A percentile compares a stretch with the other conserved stretches of the same genome.
phyloP scores from a whole-genome alignment of 2,329 filamentous ascomycete genomes.

The Pseudogymnoascus sp. region DNA sequence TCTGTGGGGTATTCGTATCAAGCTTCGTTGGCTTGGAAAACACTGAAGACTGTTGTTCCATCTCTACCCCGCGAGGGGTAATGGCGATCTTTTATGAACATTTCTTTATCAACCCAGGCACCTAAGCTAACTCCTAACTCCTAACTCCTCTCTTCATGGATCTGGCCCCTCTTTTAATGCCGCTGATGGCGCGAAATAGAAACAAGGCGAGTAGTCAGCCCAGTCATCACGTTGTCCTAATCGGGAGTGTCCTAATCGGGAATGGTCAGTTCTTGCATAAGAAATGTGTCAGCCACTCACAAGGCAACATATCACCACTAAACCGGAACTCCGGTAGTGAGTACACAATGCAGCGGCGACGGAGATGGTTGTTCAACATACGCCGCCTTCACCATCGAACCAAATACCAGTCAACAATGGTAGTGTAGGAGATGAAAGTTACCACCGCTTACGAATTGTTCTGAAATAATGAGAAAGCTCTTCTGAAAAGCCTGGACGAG shows the following conservation, averaged over 20 bases:
- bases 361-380: neutral
- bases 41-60: neutral
- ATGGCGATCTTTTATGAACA: neutral
- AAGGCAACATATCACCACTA: neutral
- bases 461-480: neutral
- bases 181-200: neutral
- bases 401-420: neutral
- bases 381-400: neutral
- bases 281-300: neutral
- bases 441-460: neutral
- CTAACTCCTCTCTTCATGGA: neutral
- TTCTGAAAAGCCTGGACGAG: neutral
- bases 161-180: too few species aligned
- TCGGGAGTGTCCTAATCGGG: neutral
- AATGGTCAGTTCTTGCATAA: neutral
- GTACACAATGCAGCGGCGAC: too few species aligned
- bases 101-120: neutral
- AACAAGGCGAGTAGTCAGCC: neutral
- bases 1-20: neutral
- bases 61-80: neutral
- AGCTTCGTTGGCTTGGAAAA: neutral
- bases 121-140: neutral
- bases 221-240: neutral
- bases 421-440: neutral
- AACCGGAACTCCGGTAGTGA: slow-evolving; percentile 3